Evolutionary conservation across 176 grass and related monocot genomes (phyloP).

Genomic region (Canna indica): DNA sequence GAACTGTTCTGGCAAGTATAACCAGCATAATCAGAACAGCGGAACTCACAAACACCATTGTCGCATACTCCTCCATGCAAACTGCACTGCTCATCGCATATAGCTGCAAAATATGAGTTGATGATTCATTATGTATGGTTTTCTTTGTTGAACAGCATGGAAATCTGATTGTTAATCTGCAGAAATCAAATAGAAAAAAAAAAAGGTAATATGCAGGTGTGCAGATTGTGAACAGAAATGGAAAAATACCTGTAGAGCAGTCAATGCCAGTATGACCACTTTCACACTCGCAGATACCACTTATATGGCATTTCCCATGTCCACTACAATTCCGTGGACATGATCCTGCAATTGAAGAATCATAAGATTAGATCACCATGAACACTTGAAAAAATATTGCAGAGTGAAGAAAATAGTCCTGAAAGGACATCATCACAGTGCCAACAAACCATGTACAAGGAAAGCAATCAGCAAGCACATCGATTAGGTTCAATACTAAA

Average conservation of each 20-base stretch:
- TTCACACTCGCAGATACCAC: slow-evolving; percentile 78
- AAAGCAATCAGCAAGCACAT: no score
- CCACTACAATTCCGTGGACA: slow-evolving; percentile 63
- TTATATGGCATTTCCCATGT: slow-evolving; percentile 67
- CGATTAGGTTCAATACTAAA: no score
- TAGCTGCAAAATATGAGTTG: slow-evolving; percentile 48
- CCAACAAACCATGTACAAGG: no score
- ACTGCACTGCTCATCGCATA: slow-evolving; percentile 99
- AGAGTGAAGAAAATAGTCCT: no score
- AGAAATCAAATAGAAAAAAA: slow-evolving; percentile 4
- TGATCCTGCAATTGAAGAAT: slow-evolving; percentile 38
- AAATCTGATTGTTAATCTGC: not conserved
- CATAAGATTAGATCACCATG: not conserved
- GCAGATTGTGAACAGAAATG: slow-evolving; percentile 7
- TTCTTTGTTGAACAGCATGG: not conserved
- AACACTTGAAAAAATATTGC: not conserved
- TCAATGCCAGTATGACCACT: slow-evolving; percentile 86
- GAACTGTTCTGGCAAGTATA: slow-evolving; percentile 98
- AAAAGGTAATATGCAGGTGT: not conserved
- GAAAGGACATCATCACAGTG: no score
- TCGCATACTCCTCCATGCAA: slow-evolving; percentile 97
- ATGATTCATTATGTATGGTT: not conserved
- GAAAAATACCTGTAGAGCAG: slow-evolving; percentile 74
- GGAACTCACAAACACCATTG: slow-evolving; percentile 94
- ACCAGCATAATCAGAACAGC: slow-evolving; percentile 97